These are phyloP conservation scores for Zea mays DNA, from an alignment of 176 grass and related monocot genomes.

Conservation along the genomic window Zm-B73-REFERENCE-NAM-5.0 NC_050105.1:143310501-143311000, in stretches of 20 bases:
- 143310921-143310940: background rate
- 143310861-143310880: constrained; percentile 60
- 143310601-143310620: too few species aligned
- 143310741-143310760: background rate
- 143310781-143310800: constrained; percentile 56
- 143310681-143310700: too few species aligned
- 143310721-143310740: background rate
- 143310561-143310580: too few species aligned
- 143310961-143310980: background rate
- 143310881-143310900: constrained; percentile 48
- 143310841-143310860: constrained; percentile 71
- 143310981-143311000: background rate
- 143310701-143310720: too few species aligned
- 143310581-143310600: too few species aligned
- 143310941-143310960: background rate
- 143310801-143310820: constrained; percentile 61
- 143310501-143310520: too few species aligned
- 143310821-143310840: constrained; percentile 69
- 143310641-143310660: too few species aligned
- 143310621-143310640: too few species aligned
- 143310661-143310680: too few species aligned
- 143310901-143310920: background rate
- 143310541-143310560: too few species aligned
- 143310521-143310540: too few species aligned
- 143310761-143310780: constrained; percentile 56